These are phyloP conservation scores for Helminthosporium solani DNA, from an alignment of 2,329 filamentous ascomycete genomes.

Conservation along the genomic window DNA sequence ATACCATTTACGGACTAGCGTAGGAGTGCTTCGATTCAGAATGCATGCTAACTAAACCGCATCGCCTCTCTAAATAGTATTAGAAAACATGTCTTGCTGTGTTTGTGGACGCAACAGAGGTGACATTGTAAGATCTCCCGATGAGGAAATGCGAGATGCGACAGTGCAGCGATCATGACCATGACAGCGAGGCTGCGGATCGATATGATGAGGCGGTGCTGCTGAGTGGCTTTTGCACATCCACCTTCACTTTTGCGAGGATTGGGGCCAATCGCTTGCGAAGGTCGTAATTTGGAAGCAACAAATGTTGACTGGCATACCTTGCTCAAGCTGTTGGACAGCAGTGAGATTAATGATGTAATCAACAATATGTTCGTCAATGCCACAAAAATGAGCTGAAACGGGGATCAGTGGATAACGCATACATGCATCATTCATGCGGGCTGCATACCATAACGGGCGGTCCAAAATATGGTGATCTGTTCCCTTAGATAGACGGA, in stretches of 20 bases:
- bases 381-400: slow-evolving; percentile 68
- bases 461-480: slow-evolving; percentile 54
- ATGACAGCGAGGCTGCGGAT: slow-evolving; percentile 16
- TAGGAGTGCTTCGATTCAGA: not conserved
- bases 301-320: slow-evolving; percentile 48
- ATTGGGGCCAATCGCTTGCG: slow-evolving; percentile 28
- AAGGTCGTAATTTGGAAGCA: slow-evolving; percentile 1
- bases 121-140: not conserved
- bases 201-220: slow-evolving; percentile 21
- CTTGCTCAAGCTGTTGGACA: slow-evolving; percentile 71
- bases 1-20: slow-evolving; percentile 34
- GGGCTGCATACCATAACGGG: slow-evolving; percentile 50
- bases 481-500: slow-evolving; percentile 25
- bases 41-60: not conserved
- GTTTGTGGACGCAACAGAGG: not conserved
- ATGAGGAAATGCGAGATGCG: not conserved
- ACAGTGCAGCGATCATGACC: slow-evolving; percentile 9
- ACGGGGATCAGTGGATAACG: slow-evolving; percentile 27
- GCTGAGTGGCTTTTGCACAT: slow-evolving; percentile 13
- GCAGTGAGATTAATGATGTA: slow-evolving; percentile 74
- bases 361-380: slow-evolving; percentile 77
- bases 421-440: slow-evolving; percentile 8
- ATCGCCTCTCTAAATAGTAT: not conserved
- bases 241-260: slow-evolving; percentile 6
- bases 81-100: not conserved